A percentile compares a stretch with the other conserved stretches of the same genome.
Conservation (phyloP, 2,329 filamentous ascomycete species). For the Fusarium subtropicale region DNA sequence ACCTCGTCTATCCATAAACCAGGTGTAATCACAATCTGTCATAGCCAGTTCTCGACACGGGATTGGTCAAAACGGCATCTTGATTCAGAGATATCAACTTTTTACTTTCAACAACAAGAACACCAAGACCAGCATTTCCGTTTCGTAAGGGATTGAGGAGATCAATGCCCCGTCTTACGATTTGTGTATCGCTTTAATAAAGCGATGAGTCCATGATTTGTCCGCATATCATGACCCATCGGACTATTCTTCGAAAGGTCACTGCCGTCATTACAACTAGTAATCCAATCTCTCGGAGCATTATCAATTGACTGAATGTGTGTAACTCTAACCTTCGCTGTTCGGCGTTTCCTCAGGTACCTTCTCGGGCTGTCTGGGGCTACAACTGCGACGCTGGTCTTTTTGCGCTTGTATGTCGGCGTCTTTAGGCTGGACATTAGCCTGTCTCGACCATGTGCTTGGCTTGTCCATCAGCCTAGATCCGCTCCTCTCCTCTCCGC, state of each 20-base stretch:
- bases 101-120: slow-evolving; percentile 22
- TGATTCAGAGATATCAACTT: slow-evolving; percentile 42
- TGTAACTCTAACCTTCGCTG: slow-evolving; percentile 7
- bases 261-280: neutral
- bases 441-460: slow-evolving; percentile 35
- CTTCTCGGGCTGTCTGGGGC: neutral
- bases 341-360: slow-evolving; percentile 15
- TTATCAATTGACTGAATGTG: slow-evolving; percentile 15
- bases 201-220: neutral
- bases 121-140: slow-evolving; percentile 17
- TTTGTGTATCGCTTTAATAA: slow-evolving; percentile 2
- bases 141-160: slow-evolving; percentile 4
- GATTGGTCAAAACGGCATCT: slow-evolving; percentile 36
- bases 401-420: slow-evolving; percentile 32
- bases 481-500: slow-evolving; percentile 33
- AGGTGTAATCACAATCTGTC: slow-evolving; percentile 46
- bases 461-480: slow-evolving; percentile 2
- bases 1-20: slow-evolving; percentile 13
- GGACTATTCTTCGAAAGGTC: neutral
- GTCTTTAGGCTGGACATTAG: slow-evolving; percentile 25
- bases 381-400: slow-evolving; percentile 5
- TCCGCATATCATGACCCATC: neutral
- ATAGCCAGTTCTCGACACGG: slow-evolving; percentile 24
- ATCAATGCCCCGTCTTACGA: slow-evolving; percentile 30
- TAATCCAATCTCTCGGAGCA: neutral